phyloP scores from a whole-genome alignment of 2,329 filamentous ascomycete species.

The Fusarium vanettenii region DNA sequence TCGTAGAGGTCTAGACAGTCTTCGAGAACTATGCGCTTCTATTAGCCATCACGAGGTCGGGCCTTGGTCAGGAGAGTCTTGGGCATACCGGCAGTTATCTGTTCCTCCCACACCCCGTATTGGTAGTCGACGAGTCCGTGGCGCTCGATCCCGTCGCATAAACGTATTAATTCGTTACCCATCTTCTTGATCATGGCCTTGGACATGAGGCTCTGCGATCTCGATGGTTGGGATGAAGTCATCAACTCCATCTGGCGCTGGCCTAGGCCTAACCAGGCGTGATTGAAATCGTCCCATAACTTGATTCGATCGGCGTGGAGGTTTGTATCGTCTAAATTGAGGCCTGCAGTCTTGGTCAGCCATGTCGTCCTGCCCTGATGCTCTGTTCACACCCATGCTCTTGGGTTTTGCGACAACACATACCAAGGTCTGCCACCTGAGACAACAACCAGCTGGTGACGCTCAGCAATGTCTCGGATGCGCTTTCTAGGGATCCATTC shows the following conservation, averaged over 20 bases:
- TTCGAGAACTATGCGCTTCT: conserved; percentile 48
- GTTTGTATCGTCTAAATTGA: conserved; percentile 84
- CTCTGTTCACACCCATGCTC: background rate
- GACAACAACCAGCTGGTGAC: conserved; percentile 68
- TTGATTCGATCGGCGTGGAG: conserved; percentile 81
- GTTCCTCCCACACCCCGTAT: conserved; percentile 95
- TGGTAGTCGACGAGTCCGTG: conserved; percentile 98
- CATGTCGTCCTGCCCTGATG: background rate
- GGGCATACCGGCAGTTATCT: conserved; percentile 83
- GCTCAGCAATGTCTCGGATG: conserved; percentile 63
- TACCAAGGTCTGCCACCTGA: conserved; percentile 67
- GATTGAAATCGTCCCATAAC: conserved; percentile 95
- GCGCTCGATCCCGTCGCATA: conserved; percentile 89
- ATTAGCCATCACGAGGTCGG: conserved; percentile 20
- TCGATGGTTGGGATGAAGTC: conserved; percentile 66
- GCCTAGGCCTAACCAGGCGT: conserved; percentile 86
- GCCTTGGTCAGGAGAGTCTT: background rate
- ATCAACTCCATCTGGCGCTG: conserved; percentile 86
- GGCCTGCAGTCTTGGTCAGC: conserved; percentile 65
- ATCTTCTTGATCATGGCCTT: conserved; percentile 79
- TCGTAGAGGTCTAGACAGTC: conserved; percentile 61
- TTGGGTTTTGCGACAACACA: conserved; percentile 39
- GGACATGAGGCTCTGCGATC: conserved; percentile 73
- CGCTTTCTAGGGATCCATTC: conserved; percentile 60
- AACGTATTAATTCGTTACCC: conserved; percentile 81